These are phyloP conservation scores for Pseudonectria foliicola DNA, from an alignment of 2,329 filamentous ascomycete species.

Conservation along the genomic window DNA sequence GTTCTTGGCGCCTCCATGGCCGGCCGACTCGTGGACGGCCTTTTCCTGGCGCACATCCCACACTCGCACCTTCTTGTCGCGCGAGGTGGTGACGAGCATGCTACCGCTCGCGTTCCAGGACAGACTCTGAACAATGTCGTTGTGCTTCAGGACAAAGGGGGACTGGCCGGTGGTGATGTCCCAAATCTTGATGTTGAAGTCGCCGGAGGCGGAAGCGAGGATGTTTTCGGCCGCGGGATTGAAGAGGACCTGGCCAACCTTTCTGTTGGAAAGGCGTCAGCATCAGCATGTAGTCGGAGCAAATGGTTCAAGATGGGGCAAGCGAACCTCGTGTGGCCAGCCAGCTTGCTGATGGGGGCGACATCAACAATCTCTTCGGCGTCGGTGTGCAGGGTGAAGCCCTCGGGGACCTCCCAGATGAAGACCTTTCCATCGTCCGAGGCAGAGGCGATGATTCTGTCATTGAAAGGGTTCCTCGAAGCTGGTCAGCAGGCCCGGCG, in stretches of 20 bases:
- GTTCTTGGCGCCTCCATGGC: conserved; percentile 93
- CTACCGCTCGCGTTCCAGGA: conserved; percentile 91
- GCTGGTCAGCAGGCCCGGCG: conserved; percentile 9
- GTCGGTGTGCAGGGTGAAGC: conserved; percentile 79
- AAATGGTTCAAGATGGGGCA: conserved; percentile 1
- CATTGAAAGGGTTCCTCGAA: conserved; percentile 87
- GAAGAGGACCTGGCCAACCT: conserved; percentile 96
- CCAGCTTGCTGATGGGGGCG: conserved; percentile 70
- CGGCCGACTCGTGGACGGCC: conserved; percentile 73
- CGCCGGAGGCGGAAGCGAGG: conserved; percentile 88
- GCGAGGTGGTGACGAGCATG: conserved; percentile 82
- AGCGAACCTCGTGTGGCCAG: conserved; percentile 74
- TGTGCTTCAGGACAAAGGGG: conserved; percentile 72
- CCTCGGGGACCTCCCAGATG: conserved; percentile 87
- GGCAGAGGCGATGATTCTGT: conserved; percentile 82
- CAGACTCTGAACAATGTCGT: conserved; percentile 88
- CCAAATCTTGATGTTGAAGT: conserved; percentile 94
- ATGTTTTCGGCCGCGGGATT: conserved; percentile 95
- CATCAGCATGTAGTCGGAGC: conserved; percentile 1
- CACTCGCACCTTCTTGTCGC: conserved; percentile 95
- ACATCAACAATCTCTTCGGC: conserved; percentile 79
- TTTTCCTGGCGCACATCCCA: conserved; percentile 96
- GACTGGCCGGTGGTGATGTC: conserved; percentile 75
- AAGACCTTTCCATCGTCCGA: conserved; percentile 97
- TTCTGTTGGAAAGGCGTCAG: conserved; percentile 47